A percentile compares a stretch with the other conserved stretches of the same genome.
Evolutionary conservation across 2,329 filamentous ascomycete species (phyloP).

Genomic region (Arthrobotrys sinensis): DNA sequence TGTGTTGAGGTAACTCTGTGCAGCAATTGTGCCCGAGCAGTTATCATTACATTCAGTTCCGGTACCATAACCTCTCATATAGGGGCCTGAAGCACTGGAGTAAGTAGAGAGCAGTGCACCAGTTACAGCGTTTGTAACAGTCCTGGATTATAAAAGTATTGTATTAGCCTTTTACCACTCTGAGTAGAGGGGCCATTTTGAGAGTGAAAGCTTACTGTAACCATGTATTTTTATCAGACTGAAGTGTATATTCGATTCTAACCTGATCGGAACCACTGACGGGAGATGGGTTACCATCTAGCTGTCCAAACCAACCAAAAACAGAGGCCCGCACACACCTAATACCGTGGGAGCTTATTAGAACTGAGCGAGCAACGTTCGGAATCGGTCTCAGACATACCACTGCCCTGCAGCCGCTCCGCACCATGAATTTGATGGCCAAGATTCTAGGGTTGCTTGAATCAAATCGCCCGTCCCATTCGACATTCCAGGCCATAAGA

Average conservation of each 20-base stretch:
- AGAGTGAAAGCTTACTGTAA: conserved; percentile 60
- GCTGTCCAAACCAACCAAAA: conserved; percentile 69
- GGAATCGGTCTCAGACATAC: conserved; percentile 64
- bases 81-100: conserved; percentile 66
- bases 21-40: conserved; percentile 68
- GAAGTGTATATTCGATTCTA: conserved; percentile 65
- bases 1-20: conserved; percentile 68
- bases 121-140: conserved; percentile 67
- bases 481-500: conserved; percentile 70
- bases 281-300: conserved; percentile 64
- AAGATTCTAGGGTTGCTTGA: conserved; percentile 69
- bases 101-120: conserved; percentile 66
- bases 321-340: conserved; percentile 66
- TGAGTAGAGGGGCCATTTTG: background rate
- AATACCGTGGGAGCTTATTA: background rate
- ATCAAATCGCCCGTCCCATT: conserved; percentile 69
- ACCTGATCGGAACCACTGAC: conserved; percentile 66
- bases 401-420: conserved; percentile 67
- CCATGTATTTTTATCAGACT: conserved; percentile 63
- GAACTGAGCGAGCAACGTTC: background rate
- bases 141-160: conserved; percentile 3
- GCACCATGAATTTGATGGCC: conserved; percentile 68
- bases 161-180: background rate
- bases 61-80: conserved; percentile 68
- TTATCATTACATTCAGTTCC: conserved; percentile 68